Percentiles rank a stretch among this genome's conserved stretches.
Evolutionary conservation across 225 moss, liverwort and hornwort species (phyloP).

Genomic region (Polytrichum formosum): DNA sequence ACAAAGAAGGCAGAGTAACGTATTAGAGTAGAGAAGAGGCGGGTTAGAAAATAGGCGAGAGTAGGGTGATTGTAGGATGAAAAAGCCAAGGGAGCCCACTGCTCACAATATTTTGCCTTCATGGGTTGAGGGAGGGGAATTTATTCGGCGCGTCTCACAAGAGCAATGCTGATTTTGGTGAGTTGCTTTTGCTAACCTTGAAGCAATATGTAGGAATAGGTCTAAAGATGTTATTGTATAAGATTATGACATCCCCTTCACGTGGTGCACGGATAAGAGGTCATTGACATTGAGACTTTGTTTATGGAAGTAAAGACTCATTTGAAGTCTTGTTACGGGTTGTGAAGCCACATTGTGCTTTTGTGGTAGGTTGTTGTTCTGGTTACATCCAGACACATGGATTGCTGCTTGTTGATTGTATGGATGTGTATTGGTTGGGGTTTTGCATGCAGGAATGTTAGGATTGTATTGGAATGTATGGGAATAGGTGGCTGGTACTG

Average conservation of each 20-base stretch:
- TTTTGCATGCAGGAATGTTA: too few relatives aligned
- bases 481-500: too few relatives aligned
- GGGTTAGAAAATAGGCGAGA: constrained; percentile 10
- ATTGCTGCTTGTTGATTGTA: too few relatives aligned
- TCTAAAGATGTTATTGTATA: neutral
- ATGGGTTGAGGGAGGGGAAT: constrained; percentile 17
- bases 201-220: constrained; percentile 8
- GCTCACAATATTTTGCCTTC: constrained; percentile 7
- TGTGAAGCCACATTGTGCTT: too few relatives aligned
- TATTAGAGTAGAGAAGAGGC: constrained; percentile 9
- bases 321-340: too few relatives aligned
- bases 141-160: constrained; percentile 22
- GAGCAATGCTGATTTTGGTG: constrained; percentile 38
- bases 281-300: too few relatives aligned
- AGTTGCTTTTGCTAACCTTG: constrained; percentile 15
- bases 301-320: too few relatives aligned
- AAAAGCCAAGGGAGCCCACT: neutral
- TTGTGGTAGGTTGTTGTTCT: too few relatives aligned
- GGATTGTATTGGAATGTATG: too few relatives aligned
- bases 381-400: too few relatives aligned
- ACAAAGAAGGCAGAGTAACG: constrained; percentile 66
- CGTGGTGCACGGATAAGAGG: too few relatives aligned
- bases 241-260: constrained; percentile 2
- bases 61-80: constrained; percentile 13
- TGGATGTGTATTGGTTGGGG: too few relatives aligned